Evolutionary conservation across 176 grass and related monocot species (phyloP).

Genomic region (Ananas comosus): DNA sequence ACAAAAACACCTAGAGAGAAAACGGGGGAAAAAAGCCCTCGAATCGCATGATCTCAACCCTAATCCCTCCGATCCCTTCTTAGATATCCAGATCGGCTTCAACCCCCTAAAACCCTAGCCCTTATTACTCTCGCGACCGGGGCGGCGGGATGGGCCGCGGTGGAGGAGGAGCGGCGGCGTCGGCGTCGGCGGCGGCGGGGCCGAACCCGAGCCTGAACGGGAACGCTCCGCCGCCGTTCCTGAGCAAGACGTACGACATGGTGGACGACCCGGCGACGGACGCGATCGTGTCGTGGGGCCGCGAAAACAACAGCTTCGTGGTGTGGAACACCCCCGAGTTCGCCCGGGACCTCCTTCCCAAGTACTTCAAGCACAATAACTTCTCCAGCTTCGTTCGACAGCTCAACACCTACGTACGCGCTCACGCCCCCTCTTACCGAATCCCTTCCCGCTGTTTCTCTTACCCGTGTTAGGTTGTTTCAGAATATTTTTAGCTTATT

Average conservation of each 20-base stretch:
- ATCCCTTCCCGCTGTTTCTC: not conserved
- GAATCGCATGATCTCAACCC: too few species aligned
- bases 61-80: too few species aligned
- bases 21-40: too few species aligned
- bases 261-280: not conserved
- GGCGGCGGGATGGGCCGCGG: not conserved
- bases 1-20: too few species aligned
- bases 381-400: constrained; percentile 98
- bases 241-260: constrained; percentile 3
- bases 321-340: constrained; percentile 37
- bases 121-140: too few species aligned
- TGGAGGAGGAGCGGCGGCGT: not conserved
- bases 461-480: not conserved
- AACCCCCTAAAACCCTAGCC: too few species aligned
- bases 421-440: not conserved
- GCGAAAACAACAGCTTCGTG: not conserved
- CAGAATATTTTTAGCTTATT: too few species aligned
- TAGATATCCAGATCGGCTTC: too few species aligned
- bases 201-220: not conserved
- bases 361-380: constrained; percentile 99
- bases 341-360: constrained; percentile 73
- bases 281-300: not conserved
- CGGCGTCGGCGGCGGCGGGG: not conserved
- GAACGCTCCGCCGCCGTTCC: not conserved
- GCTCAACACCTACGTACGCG: constrained; percentile 79